Base-by-base conservation (phyloP, 257 asterid genomes). In the Fraxinus pennsylvanica region DNA sequence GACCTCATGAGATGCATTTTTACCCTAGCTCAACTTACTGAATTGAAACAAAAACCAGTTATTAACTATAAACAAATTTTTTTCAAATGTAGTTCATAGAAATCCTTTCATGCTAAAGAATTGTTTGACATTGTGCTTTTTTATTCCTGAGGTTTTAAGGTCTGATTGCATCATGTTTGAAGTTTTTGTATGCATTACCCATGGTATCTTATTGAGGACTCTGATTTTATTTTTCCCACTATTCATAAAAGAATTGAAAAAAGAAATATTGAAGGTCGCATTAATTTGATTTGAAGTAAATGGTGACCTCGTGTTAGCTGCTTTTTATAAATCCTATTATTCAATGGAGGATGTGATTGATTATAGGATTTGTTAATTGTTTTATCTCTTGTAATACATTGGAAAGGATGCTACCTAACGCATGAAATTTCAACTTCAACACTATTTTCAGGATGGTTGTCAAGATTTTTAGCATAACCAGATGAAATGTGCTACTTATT, bases 381-480 rank as follows among this genome's bases (percentile, higher is more conserved):
- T 54, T 54, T 21, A 32, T 19, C 36, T 14, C 76, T 32, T 74
- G 72, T 29, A 38, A 36, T 8, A n/a, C n/a, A 66, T 66, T 9
- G 45, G 15, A 33, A 59, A 35, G 27, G 25, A 21, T 4, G 59
- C 15, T 66, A 54, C 25, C 8, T 19, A n/a, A 17, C 71, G 15
- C 54, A n/a, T 25, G 65, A 35, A 5, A 13, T 39, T 39, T 17
- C 21, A 39, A 50, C 15, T 57, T 7, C 39, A 36, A 4, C 27
- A n/a, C 68, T 63, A 63, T 13, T 38, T n/a, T 15, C 39, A 25
- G 14, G 41, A 27, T 36, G 63, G 30, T 65, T 65, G 29, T 57
- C 39, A 36, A 21, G 78, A 61, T 75, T 47, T 38, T 61, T 33
- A 74, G 4, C 78, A 61, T 30, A 9, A 6, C 41, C 38, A 75